Conservation (phyloP, 1,139 yeast genomes). For the Zygosaccharomyces sapae region DNA sequence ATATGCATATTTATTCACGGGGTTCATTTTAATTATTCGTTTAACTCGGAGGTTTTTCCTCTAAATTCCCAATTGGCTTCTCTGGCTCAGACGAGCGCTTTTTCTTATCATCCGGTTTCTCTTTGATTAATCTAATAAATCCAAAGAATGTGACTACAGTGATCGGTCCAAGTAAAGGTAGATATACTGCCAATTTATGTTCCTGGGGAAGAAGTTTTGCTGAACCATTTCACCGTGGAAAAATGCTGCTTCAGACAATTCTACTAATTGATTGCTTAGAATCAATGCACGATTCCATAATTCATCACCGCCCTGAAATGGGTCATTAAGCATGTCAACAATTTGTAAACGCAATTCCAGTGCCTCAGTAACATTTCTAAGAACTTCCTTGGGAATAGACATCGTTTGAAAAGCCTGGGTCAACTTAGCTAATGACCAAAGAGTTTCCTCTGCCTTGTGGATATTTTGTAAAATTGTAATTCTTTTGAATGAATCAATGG, state of each 20-base stretch:
- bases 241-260: constrained; percentile 69
- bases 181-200: constrained; percentile 87
- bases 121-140: constrained; percentile 39
- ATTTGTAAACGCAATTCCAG: constrained; percentile 34
- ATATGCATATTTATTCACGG: background rate
- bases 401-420: constrained; percentile 68
- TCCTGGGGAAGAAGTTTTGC: constrained; percentile 94
- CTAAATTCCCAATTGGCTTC: background rate
- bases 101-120: constrained; percentile 8
- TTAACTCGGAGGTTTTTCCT: too few relatives aligned
- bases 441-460: constrained; percentile 49
- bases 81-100: constrained; percentile 2
- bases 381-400: constrained; percentile 60
- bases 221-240: constrained; percentile 93
- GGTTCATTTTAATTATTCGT: background rate
- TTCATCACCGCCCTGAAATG: constrained; percentile 22
- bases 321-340: constrained; percentile 32
- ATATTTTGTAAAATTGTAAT: constrained; percentile 51
- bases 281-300: constrained; percentile 47
- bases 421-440: constrained; percentile 66
- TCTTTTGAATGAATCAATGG: constrained; percentile 66
- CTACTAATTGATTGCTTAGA: constrained; percentile 53
- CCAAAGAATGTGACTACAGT: constrained; percentile 66
- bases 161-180: constrained; percentile 85
- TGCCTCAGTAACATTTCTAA: constrained; percentile 35